Conservation (phyloP, 148 eudicot genomes). For the Persicaria tinctoria region DNA sequence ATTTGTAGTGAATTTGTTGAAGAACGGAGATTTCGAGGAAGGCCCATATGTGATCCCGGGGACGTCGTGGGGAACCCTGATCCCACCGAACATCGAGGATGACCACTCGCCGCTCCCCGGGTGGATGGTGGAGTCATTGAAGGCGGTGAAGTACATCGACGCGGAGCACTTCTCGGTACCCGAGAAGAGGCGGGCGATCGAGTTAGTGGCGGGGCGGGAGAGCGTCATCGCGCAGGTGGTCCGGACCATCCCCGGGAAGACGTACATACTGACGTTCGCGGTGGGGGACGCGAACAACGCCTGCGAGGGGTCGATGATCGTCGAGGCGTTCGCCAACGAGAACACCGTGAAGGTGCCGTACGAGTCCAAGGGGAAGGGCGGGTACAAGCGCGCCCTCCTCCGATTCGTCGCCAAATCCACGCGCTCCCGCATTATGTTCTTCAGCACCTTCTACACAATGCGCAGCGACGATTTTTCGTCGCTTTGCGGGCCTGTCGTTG, state of each 20-base stretch:
- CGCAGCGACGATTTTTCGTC: conserved; percentile 69
- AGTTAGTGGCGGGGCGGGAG: conserved; percentile 84
- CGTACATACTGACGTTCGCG: conserved; percentile 48
- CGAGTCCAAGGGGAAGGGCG: conserved; percentile 79
- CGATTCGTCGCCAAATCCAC: conserved; percentile 42
- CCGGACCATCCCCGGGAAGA: conserved; percentile 46
- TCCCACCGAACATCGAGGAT: conserved; percentile 91
- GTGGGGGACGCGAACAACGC: conserved; percentile 88
- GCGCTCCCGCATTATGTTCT: conserved; percentile 64
- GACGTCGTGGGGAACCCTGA: conserved; percentile 75
- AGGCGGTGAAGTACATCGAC: conserved; percentile 87
- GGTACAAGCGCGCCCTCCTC: conserved; percentile 63
- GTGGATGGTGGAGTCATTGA: conserved; percentile 85
- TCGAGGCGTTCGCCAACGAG: conserved; percentile 72
- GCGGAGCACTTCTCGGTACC: conserved; percentile 73
- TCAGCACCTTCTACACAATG: conserved; percentile 73
- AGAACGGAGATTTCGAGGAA: conserved; percentile 85
- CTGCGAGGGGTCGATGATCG: conserved; percentile 72
- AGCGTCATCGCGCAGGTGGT: conserved; percentile 75
- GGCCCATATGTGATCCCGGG: conserved; percentile 79
- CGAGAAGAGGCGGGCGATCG: conserved; percentile 52
- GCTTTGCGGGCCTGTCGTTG: conserved; percentile 83
- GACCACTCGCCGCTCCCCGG: conserved; percentile 83
- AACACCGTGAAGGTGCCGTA: conserved; percentile 67
- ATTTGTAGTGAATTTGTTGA: conserved; percentile 50